Evolutionary conservation across 2,329 filamentous ascomycete genomes (phyloP).

Genomic region (Nemania sp.): DNA sequence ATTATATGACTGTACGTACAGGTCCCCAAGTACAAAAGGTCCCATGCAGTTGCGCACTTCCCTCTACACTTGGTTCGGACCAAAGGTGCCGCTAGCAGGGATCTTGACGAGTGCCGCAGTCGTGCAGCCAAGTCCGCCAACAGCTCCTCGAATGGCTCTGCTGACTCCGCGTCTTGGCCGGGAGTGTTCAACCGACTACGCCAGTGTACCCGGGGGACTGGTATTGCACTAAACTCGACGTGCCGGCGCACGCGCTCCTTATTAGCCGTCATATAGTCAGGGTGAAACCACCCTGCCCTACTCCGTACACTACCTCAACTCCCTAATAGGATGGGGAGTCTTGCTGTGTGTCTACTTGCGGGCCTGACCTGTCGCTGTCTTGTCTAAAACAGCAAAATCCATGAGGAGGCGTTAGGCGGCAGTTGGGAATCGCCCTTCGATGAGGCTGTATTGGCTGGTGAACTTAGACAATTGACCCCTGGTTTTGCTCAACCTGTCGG

Average conservation of each 20-base stretch:
- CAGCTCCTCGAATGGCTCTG: conserved; percentile 20
- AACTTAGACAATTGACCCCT: conserved; percentile 12
- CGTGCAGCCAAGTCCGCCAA: conserved; percentile 19
- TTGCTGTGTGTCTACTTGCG: conserved; percentile 19
- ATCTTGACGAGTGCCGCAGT: conserved; percentile 26
- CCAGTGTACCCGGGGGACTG: conserved; percentile 37
- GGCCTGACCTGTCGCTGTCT: conserved; percentile 21
- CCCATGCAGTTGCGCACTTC: conserved; percentile 34
- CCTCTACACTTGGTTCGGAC: conserved; percentile 18
- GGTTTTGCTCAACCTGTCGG: neutral
- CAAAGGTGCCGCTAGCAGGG: conserved; percentile 25
- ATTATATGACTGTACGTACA: conserved; percentile 16
- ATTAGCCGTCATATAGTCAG: conserved; percentile 37
- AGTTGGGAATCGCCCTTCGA: conserved; percentile 20
- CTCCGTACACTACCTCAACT: conserved; percentile 8
- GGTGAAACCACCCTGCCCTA: conserved; percentile 28
- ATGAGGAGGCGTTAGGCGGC: conserved; percentile 25
- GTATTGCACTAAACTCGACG: conserved; percentile 37
- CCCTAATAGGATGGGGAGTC: conserved; percentile 26
- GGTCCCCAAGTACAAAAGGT: conserved; percentile 33
- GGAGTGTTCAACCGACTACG: conserved; percentile 22
- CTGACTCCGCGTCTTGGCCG: conserved; percentile 28
- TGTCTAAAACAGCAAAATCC: conserved; percentile 15
- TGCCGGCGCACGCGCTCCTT: conserved; percentile 37
- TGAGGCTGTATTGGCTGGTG: conserved; percentile 20